A percentile compares a stretch with the other conserved stretches of the same genome.
Evolutionary conservation across 2,329 filamentous ascomycete species (phyloP).

Genomic region (Paecilomyces formosus): DNA sequence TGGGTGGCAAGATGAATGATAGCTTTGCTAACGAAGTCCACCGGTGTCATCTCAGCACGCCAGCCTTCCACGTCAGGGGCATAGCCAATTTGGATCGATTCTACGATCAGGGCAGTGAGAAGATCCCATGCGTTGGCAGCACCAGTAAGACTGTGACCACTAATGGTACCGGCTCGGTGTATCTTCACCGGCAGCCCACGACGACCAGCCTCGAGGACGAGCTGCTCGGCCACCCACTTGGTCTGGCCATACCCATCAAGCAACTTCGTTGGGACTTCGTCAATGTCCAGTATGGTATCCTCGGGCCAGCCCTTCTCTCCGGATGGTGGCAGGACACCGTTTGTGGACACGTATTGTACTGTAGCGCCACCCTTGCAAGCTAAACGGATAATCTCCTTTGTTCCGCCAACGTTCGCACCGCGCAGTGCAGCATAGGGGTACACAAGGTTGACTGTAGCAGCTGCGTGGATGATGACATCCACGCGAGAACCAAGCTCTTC

Average conservation of each 20-base stretch:
- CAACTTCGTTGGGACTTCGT: slow-evolving; percentile 62
- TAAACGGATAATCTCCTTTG: slow-evolving; percentile 64
- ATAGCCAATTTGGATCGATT: slow-evolving; percentile 65
- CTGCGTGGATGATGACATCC: slow-evolving; percentile 69
- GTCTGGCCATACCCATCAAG: slow-evolving; percentile 70
- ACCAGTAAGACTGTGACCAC: slow-evolving; percentile 66
- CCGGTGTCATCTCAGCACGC: slow-evolving; percentile 77
- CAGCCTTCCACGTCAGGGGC: slow-evolving; percentile 65
- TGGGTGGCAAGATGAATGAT: slow-evolving; percentile 64
- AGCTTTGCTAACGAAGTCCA: slow-evolving; percentile 70
- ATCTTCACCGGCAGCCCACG: slow-evolving; percentile 65
- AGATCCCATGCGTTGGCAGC: slow-evolving; percentile 74
- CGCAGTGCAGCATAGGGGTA: slow-evolving; percentile 74
- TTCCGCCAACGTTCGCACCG: slow-evolving; percentile 71
- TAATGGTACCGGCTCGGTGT: slow-evolving; percentile 68
- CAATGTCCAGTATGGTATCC: slow-evolving; percentile 57
- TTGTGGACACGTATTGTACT: slow-evolving; percentile 72
- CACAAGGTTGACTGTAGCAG: slow-evolving; percentile 70
- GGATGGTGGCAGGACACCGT: slow-evolving; percentile 68
- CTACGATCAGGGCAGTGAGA: slow-evolving; percentile 66
- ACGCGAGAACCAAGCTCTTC: slow-evolving; percentile 57
- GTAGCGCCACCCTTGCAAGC: slow-evolving; percentile 62
- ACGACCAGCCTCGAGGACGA: slow-evolving; percentile 61
- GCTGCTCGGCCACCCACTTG: slow-evolving; percentile 73
- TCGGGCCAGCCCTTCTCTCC: slow-evolving; percentile 61